Base-by-base conservation (phyloP, 2,329 filamentous ascomycete genomes). In the Colletotrichum gloeosporioides region DNA sequence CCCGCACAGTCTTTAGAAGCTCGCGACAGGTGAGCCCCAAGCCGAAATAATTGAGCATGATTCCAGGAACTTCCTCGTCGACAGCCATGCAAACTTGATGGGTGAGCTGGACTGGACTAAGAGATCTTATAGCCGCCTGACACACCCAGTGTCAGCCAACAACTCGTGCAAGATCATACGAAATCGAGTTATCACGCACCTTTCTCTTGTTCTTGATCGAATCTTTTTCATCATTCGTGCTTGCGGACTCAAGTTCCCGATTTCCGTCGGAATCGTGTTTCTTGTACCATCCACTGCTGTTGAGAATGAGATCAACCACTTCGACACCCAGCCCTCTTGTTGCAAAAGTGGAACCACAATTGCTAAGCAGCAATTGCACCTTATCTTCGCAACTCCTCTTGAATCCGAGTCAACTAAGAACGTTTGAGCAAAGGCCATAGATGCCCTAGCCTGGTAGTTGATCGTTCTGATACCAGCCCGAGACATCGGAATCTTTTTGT, bases 381-480 rank as follows among this genome's bases (percentile, higher is more conserved):
- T 22, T 22, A 22, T 22, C 22, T 22, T 22, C 22, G 22, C 22
- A 22, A 22, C 22, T 22, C 22, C 22, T 22, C 71, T 65, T 6
- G 31, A 36, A 36, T 69, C 65, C n/a, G 65, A 55, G 13, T 27
- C 27, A 27, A n/a, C 22, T 18, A 49, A 4, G 31, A 59, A 22
- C 25, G 29, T 55, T 12, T n/a, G 16, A 18, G 32, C 49, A 22
- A 72, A 59, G 10, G 27, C 44, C 31, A 66, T 25, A 6, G 62
- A 72, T 32, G 29, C 44, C 22, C 29, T 15, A 15, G 29, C 69
- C 49, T 72, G 66, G 62, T 57, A 68, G 29, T 72, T 80, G 64
- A 81, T 77, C 53, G 76, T 78, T 4, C 70, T 71, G 1, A 62
- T 44, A 15, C 79, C 79, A 3, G 32, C 75, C 25, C 67, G 74